These are phyloP conservation scores for Albugo laibachii DNA, from an alignment of 352 stramenopile genomes.

Conservation along the genomic window DNA sequence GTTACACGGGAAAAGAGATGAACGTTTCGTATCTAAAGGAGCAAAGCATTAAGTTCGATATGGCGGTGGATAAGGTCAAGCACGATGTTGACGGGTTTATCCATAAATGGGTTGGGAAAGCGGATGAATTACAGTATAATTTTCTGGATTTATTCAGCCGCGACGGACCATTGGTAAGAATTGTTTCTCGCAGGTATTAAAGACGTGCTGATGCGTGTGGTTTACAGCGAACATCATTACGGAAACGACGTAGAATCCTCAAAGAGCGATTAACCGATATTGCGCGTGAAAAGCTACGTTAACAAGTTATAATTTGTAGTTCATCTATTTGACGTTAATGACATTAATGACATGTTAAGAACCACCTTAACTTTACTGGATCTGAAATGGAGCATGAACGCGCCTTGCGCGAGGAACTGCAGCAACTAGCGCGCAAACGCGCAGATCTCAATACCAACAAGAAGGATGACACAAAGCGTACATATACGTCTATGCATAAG, in stretches of 20 bases:
- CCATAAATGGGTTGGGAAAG: constrained; percentile 60
- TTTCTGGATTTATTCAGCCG: constrained; percentile 66
- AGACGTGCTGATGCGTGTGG: not conserved
- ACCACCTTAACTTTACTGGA: too few relatives aligned
- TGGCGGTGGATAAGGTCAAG: constrained; percentile 66
- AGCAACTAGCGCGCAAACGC: constrained; percentile 20
- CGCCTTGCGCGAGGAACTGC: constrained; percentile 27
- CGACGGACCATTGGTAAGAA: constrained; percentile 41
- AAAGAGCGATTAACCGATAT: constrained; percentile 41
- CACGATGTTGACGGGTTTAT: constrained; percentile 55
- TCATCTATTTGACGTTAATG: constrained; percentile 1
- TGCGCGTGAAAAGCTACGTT: constrained; percentile 16
- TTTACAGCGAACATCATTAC: constrained; percentile 38
- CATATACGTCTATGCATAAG: not conserved
- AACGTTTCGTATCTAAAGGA: constrained; percentile 81
- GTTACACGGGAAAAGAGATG: constrained; percentile 84
- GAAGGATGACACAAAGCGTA: too few relatives aligned
- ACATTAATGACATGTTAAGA: constrained; percentile 2
- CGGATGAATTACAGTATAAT: constrained; percentile 56
- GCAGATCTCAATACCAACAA: constrained; percentile 15
- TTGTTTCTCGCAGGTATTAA: not conserved
- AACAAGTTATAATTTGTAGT: constrained; percentile 1
- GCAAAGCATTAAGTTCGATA: constrained; percentile 77
- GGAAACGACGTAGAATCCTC: constrained; percentile 68
- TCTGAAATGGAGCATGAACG: constrained; percentile 22